Percentiles rank a stretch among this genome's conserved stretches.
phyloP scores from a whole-genome alignment of 345 rosid species.

The Ceriops tagal region DNA sequence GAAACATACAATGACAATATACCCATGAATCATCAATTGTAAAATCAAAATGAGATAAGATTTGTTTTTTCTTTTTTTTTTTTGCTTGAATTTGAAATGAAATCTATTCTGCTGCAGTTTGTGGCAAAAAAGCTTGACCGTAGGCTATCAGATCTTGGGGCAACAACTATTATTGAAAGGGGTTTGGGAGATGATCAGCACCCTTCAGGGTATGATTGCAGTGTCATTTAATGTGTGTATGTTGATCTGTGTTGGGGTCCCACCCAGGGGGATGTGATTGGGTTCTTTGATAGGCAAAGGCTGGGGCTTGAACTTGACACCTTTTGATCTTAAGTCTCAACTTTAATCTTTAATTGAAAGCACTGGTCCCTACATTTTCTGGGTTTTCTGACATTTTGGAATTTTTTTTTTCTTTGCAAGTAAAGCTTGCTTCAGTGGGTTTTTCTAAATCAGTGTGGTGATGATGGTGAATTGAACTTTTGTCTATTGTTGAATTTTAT shows the following conservation, averaged over 20 bases:
- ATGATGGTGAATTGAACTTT: neutral
- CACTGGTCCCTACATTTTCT: too few relatives aligned
- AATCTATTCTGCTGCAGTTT: slow-evolving; percentile 50
- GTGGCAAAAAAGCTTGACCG: slow-evolving; percentile 93
- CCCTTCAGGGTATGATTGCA: slow-evolving; percentile 79
- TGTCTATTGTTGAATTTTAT: slow-evolving; percentile 1
- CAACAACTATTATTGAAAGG: slow-evolving; percentile 55
- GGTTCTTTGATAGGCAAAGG: too few relatives aligned
- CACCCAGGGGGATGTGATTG: too few relatives aligned
- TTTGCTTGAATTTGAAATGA: neutral
- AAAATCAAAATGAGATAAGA: neutral
- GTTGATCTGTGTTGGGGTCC: neutral
- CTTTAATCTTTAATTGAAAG: too few relatives aligned
- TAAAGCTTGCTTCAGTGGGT: neutral
- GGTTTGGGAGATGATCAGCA: slow-evolving; percentile 98
- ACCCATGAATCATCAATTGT: neutral
- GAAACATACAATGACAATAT: neutral
- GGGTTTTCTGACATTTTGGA: too few relatives aligned
- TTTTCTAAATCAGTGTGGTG: neutral
- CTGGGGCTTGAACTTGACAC: too few relatives aligned
- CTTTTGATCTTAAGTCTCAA: too few relatives aligned
- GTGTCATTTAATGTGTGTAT: neutral
- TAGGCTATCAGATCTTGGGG: slow-evolving; percentile 86
- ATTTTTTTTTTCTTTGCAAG: neutral
- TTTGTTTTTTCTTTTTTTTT: neutral